Conservation (phyloP, 805 yeast genomes). For the Metschnikowia anglica region DNA sequence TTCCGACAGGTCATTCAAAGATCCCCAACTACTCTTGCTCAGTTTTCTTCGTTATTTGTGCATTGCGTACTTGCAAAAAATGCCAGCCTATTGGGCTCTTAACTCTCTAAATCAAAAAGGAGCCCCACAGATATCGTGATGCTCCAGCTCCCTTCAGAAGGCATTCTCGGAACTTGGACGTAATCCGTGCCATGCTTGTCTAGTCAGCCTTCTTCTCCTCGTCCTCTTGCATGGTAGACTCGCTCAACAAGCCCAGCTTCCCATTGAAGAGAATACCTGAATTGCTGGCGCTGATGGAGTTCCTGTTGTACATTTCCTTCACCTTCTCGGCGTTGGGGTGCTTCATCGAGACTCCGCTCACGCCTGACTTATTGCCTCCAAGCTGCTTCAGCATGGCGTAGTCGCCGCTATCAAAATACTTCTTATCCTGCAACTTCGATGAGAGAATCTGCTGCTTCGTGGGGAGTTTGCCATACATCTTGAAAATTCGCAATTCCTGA, state of each 20-base stretch:
- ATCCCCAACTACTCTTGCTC: no score
- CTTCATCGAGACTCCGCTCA: slow-evolving; percentile 40
- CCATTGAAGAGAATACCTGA: slow-evolving; percentile 46
- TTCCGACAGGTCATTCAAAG: no score
- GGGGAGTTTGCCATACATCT: slow-evolving; percentile 84
- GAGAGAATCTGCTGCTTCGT: slow-evolving; percentile 73
- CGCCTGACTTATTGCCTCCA: slow-evolving; percentile 32
- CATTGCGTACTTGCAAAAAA: no score
- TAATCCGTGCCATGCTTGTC: no score
- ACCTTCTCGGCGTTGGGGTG: slow-evolving; percentile 60
- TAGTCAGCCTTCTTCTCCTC: slow-evolving; percentile 16
- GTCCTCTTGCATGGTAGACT: slow-evolving; percentile 31
- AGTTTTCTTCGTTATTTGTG: no score
- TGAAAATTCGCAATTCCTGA: slow-evolving; percentile 76
- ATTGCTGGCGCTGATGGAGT: slow-evolving; percentile 52
- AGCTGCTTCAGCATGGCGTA: slow-evolving; percentile 71
- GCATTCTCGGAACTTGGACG: no score
- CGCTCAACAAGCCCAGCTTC: slow-evolving; percentile 56
- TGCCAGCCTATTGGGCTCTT: no score
- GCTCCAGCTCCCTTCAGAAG: no score
- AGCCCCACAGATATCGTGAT: no score
- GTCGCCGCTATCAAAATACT: slow-evolving; percentile 92
- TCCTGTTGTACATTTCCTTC: slow-evolving; percentile 55
- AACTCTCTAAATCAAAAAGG: no score
- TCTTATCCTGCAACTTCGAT: slow-evolving; percentile 79